Percentiles rank a stretch among this genome's conserved stretches.
Evolutionary conservation across 192 early-diverging fungal genomes (phyloP).

Genomic region (Entomortierella chlamydospora): DNA sequence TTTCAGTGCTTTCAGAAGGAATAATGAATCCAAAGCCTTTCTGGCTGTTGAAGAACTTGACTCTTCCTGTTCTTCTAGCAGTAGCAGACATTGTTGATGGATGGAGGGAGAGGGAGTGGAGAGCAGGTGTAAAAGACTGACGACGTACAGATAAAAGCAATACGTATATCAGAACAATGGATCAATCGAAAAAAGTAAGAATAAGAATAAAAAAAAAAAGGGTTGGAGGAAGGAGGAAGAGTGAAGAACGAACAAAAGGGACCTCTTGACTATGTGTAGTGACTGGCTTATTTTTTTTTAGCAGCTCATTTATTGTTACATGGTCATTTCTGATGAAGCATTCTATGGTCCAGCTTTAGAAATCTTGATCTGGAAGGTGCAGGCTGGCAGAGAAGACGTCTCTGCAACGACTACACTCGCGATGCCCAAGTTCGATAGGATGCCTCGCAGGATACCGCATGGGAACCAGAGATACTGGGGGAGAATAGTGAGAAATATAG

Average conservation of each 20-base stretch:
- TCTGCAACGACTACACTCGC: constrained; percentile 89
- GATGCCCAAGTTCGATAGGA: constrained; percentile 91
- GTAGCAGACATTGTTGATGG: constrained; percentile 33
- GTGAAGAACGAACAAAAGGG: neutral
- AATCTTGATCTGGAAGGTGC: constrained; percentile 84
- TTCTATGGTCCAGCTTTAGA: constrained; percentile 53
- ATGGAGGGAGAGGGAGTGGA: constrained; percentile 13
- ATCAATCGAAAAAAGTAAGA: neutral
- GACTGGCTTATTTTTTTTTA: constrained; percentile 7
- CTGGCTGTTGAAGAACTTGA: constrained; percentile 90
- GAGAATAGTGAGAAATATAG: neutral
- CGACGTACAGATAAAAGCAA: neutral
- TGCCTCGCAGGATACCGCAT: constrained; percentile 96
- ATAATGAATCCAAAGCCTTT: constrained; percentile 95
- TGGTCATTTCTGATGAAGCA: neutral
- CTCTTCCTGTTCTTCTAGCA: constrained; percentile 65
- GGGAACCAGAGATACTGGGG: constrained; percentile 92
- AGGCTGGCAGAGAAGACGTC: constrained; percentile 84
- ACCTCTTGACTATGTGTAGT: neutral
- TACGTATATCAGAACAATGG: neutral
- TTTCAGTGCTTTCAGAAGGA: constrained; percentile 68
- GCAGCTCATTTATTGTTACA: neutral
- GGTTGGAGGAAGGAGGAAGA: too few species aligned
- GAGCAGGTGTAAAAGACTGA: neutral
- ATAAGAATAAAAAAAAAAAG: too few species aligned